These are phyloP conservation scores for Claviceps quebecensis DNA, from an alignment of 2,329 filamentous ascomycete genomes.

Conservation along the genomic window DNA sequence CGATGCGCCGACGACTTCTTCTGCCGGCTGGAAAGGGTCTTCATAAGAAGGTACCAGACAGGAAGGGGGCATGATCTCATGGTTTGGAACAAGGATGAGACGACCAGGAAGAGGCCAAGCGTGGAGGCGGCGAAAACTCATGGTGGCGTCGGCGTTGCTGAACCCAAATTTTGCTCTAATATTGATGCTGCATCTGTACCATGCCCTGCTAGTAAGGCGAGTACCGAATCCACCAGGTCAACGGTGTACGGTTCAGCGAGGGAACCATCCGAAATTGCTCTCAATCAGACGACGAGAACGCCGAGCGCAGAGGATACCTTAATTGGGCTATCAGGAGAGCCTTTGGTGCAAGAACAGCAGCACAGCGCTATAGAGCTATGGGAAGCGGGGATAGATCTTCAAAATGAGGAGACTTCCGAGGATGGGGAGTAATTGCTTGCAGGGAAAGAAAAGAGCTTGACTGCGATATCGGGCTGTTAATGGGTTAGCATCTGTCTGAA, in stretches of 20 bases:
- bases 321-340: background rate
- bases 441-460: background rate
- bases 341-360: background rate
- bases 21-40: background rate
- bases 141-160: background rate
- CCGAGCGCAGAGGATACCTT: background rate
- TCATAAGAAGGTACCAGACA: background rate
- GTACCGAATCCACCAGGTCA: background rate
- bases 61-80: background rate
- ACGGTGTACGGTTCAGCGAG: background rate
- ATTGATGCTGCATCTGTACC: background rate
- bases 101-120: background rate
- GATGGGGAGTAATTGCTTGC: background rate
- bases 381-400: background rate
- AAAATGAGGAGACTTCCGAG: background rate
- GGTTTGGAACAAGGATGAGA: background rate
- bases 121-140: background rate
- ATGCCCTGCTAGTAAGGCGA: background rate
- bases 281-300: background rate
- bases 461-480: background rate
- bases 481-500: background rate
- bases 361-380: constrained; percentile 4
- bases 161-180: background rate
- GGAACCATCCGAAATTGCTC: background rate
- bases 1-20: constrained; percentile 1